Percentiles rank a stretch among this genome's conserved stretches.
phyloP scores from a whole-genome alignment of 805 yeast genomes.

The Kodamaea jinghongensis region DNA sequence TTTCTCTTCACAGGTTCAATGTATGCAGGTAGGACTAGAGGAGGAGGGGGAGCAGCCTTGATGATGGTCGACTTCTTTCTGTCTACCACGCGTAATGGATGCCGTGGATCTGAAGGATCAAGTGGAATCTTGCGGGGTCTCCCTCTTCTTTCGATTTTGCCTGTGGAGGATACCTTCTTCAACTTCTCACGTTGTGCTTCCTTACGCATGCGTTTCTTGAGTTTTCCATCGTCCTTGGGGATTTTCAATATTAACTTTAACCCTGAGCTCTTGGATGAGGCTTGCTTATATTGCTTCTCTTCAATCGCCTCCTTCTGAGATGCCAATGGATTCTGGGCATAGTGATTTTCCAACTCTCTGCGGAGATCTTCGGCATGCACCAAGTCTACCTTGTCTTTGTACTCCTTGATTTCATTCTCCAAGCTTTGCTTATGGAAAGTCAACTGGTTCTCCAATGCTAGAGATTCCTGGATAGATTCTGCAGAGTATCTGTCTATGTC shows the following conservation, averaged over 20 bases:
- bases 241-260: slow-evolving; percentile 16
- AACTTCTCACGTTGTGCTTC: background rate
- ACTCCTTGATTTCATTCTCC: slow-evolving; percentile 24
- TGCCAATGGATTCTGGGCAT: slow-evolving; percentile 30
- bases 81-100: background rate
- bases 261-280: slow-evolving; percentile 9
- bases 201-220: background rate
- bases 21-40: too few species aligned
- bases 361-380: slow-evolving; percentile 21
- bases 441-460: slow-evolving; percentile 30
- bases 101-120: too few species aligned
- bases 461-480: slow-evolving; percentile 27
- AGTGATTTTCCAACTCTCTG: slow-evolving; percentile 32
- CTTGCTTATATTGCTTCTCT: slow-evolving; percentile 22
- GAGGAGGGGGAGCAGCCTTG: too few species aligned
- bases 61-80: too few species aligned
- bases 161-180: background rate
- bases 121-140: background rate
- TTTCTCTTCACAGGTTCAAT: background rate
- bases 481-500: slow-evolving; percentile 10
- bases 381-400: slow-evolving; percentile 9
- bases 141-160: background rate
- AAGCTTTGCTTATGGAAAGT: slow-evolving; percentile 26
- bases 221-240: background rate
- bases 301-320: slow-evolving; percentile 40